These are phyloP conservation scores for Durio zibethinus DNA, from an alignment of 345 rosid species.

Conservation along the genomic window DNA sequence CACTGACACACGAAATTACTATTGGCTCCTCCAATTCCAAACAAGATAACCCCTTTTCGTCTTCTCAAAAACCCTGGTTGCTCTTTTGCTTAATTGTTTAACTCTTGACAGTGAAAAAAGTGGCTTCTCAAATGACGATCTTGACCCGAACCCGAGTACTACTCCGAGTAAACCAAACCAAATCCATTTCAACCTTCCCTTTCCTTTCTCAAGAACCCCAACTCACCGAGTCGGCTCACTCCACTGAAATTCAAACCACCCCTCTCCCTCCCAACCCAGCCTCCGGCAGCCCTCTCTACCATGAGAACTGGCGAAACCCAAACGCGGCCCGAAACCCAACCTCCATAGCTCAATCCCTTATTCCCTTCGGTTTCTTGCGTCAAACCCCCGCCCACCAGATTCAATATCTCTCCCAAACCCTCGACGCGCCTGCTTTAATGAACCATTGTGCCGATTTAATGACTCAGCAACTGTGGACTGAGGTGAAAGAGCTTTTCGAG, in stretches of 20 bases:
- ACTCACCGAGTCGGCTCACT: slow-evolving; percentile 43
- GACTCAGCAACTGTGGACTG: slow-evolving; percentile 74
- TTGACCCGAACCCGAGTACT: slow-evolving; percentile 40
- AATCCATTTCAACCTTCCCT: slow-evolving; percentile 54
- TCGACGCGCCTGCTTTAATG: slow-evolving; percentile 46
- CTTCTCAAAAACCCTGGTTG: too few relatives aligned
- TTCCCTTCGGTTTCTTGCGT: slow-evolving; percentile 41
- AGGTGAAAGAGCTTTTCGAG: slow-evolving; percentile 75
- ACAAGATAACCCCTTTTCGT: too few relatives aligned
- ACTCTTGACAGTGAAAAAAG: slow-evolving; percentile 1
- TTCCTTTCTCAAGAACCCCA: slow-evolving; percentile 68
- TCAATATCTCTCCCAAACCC: slow-evolving; percentile 42
- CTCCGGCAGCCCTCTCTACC: slow-evolving; percentile 80
- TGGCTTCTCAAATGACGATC: slow-evolving; percentile 59
- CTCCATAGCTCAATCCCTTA: slow-evolving; percentile 34
- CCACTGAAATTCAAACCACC: slow-evolving; percentile 21
- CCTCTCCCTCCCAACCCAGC: slow-evolving; percentile 91
- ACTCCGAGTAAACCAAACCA: slow-evolving; percentile 36
- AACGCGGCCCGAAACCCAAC: slow-evolving; percentile 35
- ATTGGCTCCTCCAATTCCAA: too few relatives aligned
- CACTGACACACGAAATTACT: too few relatives aligned
- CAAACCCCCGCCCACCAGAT: slow-evolving; percentile 35
- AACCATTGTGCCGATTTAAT: slow-evolving; percentile 71
- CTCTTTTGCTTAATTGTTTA: not conserved
- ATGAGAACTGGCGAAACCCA: slow-evolving; percentile 78